Base-by-base conservation (phyloP, 2,329 filamentous ascomycete species). In the Diaporthe ilicicola region DNA sequence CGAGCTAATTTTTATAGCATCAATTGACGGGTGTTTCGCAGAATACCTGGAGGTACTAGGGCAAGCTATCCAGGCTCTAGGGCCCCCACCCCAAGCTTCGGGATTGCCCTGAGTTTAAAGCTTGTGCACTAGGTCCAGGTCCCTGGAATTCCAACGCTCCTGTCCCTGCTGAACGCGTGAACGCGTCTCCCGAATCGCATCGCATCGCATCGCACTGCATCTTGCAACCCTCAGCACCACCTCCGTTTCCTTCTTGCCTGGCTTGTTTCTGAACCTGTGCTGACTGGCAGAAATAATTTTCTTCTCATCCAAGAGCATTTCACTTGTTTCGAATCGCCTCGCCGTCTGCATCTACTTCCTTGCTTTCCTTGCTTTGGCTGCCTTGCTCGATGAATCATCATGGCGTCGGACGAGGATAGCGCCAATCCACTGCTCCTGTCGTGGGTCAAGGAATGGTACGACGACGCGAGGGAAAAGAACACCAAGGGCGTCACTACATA, bases 391-490 rank as follows among this genome's bases (percentile, higher is more conserved):
- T 55, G 50, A 46, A 59, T 42, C 56, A 70, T 50, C 56, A 73
- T 73, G 71, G 56, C 71, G 24, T 24, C 54, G 37, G 76, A 82
- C 37, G 81, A 78, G 27, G 75, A 83, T 34, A 91, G 88, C 74
- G 87, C 90, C 19, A 96, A 96, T 76, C 90, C 93, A 6, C 84
- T 93, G 50, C 85, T 94, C 10, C 85, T 95, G 13, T 82, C 83
- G 74, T 95, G 92, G 90, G 89, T 95, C 64, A 91, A 93, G 77
- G 92, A 94, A 83, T 94, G 91, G 92, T 87, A 92, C 62, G 91
- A 94, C 54, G 79, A 87, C 50, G 93, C 92, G 15, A 86, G 87
- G 61, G 89, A 93, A 75, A 88, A 87, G 55, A 93, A 92, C 77
- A 88, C 89, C 22, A 94, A 93, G 78, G 92, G 91, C 27, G 82